Percentiles rank a stretch among this genome's conserved stretches.
These are phyloP conservation scores for Cladophialophora carrionii DNA, from an alignment of 2,329 filamentous ascomycete genomes.

Conservation along the genomic window DNA sequence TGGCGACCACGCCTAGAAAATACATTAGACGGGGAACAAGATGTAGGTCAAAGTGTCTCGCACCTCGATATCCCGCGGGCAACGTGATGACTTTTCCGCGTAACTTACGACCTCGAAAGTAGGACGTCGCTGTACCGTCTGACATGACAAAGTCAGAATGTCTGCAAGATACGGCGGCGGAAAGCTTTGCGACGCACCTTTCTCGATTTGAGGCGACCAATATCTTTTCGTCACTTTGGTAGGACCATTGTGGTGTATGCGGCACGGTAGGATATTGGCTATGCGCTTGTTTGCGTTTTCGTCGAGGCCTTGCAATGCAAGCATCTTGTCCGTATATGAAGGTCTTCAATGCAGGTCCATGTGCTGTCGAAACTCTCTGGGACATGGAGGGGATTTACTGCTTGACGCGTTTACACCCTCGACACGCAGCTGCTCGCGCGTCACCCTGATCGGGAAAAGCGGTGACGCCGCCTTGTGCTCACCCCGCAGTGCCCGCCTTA, in stretches of 20 bases:
- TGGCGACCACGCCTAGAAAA: constrained; percentile 60
- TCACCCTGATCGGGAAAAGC: no score
- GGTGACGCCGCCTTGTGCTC: no score
- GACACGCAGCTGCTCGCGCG: not conserved
- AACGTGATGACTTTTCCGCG: constrained; percentile 68
- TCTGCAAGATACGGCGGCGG: not conserved
- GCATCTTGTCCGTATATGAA: constrained; percentile 44
- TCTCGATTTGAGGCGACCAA: constrained; percentile 65
- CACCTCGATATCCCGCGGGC: constrained; percentile 70
- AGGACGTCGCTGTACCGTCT: constrained; percentile 62
- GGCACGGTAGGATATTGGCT: constrained; percentile 74
- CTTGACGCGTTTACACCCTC: not conserved
- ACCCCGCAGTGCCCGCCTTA: no score
- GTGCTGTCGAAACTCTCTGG: not conserved
- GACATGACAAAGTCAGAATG: constrained; percentile 4
- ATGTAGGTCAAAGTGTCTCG: constrained; percentile 7
- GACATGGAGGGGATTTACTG: not conserved
- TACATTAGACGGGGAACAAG: constrained; percentile 1
- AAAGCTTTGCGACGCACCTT: constrained; percentile 43
- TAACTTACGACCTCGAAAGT: constrained; percentile 81
- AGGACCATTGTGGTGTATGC: constrained; percentile 75
- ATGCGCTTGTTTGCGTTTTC: constrained; percentile 21
- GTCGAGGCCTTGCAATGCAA: constrained; percentile 46
- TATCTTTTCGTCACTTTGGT: constrained; percentile 66
- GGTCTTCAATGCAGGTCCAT: not conserved